phyloP scores from a whole-genome alignment of 495 filamentous ascomycete genomes.

The Coniosporium apollinis region DNA sequence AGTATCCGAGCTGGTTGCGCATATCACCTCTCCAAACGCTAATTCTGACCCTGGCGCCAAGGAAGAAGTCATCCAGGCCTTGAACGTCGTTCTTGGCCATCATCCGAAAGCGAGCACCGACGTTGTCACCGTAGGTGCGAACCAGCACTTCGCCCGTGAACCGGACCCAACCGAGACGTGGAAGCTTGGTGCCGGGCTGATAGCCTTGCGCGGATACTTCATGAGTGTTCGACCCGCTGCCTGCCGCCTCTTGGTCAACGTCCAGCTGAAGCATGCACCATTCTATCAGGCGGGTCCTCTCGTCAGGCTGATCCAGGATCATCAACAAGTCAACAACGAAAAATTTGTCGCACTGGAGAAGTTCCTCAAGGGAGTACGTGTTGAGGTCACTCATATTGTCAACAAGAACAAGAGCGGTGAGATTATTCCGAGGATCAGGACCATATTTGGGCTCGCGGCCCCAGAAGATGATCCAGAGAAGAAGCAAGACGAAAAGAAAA shows the following conservation, averaged over 20 bases:
- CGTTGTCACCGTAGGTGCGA: conserved; percentile 15
- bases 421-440: too few relatives aligned
- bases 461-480: too few relatives aligned
- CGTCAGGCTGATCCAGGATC: conserved; percentile 13
- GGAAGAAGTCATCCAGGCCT: conserved; percentile 25
- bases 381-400: conserved; percentile 14
- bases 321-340: too few relatives aligned
- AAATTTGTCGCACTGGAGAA: background rate
- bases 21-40: too few relatives aligned
- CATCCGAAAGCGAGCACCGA: conserved; percentile 22
- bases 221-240: conserved; percentile 29
- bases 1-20: too few relatives aligned
- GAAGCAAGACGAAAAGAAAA: too few relatives aligned
- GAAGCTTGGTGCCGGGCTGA: conserved; percentile 23
- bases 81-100: conserved; percentile 36
- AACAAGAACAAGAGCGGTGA: too few relatives aligned
- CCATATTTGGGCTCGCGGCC: too few relatives aligned
- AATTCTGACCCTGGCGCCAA: too few relatives aligned
- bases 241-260: conserved; percentile 27
- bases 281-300: conserved; percentile 26
- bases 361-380: conserved; percentile 16
- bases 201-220: conserved; percentile 31
- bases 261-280: conserved; percentile 29
- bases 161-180: conserved; percentile 5
- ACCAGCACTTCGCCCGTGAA: conserved; percentile 15